Evolutionary conservation across 306 rosid genomes (phyloP).

Genomic region (Trichosanthes cucumerina): DNA sequence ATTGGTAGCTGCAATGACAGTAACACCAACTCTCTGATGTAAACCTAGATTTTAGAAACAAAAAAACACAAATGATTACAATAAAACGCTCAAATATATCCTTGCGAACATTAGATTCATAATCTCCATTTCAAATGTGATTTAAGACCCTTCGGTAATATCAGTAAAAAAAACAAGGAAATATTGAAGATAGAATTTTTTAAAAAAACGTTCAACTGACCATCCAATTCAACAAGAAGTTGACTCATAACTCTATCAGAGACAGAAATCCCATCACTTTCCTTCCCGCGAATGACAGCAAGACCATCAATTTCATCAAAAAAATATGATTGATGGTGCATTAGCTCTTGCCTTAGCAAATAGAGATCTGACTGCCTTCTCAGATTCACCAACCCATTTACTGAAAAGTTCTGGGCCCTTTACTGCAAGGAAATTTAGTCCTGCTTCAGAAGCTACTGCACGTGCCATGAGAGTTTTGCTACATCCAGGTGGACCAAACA

Average conservation of each 20-base stretch:
- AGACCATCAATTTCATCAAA: slow-evolving; percentile 90
- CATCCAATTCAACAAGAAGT: slow-evolving; percentile 86
- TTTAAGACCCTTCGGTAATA: background rate
- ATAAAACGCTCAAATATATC: background rate
- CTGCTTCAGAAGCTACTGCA: slow-evolving; percentile 89
- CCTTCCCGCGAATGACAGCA: slow-evolving; percentile 75
- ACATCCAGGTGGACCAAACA: slow-evolving; percentile 99
- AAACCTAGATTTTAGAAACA: slow-evolving; percentile 46
- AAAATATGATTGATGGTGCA: slow-evolving; percentile 88
- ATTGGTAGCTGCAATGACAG: slow-evolving; percentile 91
- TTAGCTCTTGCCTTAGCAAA: slow-evolving; percentile 91
- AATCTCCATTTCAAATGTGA: background rate
- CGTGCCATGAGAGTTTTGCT: slow-evolving; percentile 96
- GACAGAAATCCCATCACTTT: slow-evolving; percentile 80
- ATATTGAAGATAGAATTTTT: background rate
- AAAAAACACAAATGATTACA: slow-evolving; percentile 4
- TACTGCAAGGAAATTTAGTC: slow-evolving; percentile 78
- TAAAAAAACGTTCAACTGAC: slow-evolving; percentile 37
- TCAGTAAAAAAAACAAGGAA: background rate
- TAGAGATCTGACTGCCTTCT: slow-evolving; percentile 84
- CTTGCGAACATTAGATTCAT: background rate
- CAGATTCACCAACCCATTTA: slow-evolving; percentile 99
- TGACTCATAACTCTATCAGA: slow-evolving; percentile 91
- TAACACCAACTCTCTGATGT: slow-evolving; percentile 70
- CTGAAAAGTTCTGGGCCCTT: slow-evolving; percentile 97